Evolutionary conservation across 73 alveolate genomes (phyloP).

Genomic region (Tetrahymena malaccensis): DNA sequence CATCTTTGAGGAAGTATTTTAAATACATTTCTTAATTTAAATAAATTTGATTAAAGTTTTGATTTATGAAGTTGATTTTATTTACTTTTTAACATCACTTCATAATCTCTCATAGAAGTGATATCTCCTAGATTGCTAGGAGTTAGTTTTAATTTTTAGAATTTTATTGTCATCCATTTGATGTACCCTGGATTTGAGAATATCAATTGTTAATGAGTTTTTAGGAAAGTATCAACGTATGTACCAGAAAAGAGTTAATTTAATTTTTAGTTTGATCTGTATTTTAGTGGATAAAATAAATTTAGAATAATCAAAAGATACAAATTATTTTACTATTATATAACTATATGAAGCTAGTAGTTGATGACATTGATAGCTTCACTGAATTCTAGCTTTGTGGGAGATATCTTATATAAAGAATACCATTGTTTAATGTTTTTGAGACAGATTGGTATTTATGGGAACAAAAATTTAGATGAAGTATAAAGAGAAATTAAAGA

Average conservation of each 20-base stretch:
- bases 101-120: not conserved
- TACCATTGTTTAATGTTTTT: not conserved
- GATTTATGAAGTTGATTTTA: not conserved
- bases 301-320: no score
- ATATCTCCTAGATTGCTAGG: not conserved
- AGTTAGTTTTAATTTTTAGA: not conserved
- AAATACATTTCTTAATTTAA: not conserved
- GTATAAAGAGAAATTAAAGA: not conserved
- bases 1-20: not conserved
- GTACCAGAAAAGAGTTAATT: not conserved
- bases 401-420: not conserved
- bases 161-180: not conserved
- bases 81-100: not conserved
- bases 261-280: not conserved
- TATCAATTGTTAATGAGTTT: not conserved
- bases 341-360: not conserved
- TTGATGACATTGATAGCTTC: not conserved
- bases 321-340: not conserved
- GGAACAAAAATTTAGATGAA: not conserved
- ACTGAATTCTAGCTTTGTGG: not conserved
- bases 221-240: not conserved
- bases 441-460: not conserved
- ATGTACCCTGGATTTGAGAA: not conserved
- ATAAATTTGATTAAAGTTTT: no score
- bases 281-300: no score